Conservation (phyloP, 2,329 filamentous ascomycete genomes). For the Epichloe elymi region DNA sequence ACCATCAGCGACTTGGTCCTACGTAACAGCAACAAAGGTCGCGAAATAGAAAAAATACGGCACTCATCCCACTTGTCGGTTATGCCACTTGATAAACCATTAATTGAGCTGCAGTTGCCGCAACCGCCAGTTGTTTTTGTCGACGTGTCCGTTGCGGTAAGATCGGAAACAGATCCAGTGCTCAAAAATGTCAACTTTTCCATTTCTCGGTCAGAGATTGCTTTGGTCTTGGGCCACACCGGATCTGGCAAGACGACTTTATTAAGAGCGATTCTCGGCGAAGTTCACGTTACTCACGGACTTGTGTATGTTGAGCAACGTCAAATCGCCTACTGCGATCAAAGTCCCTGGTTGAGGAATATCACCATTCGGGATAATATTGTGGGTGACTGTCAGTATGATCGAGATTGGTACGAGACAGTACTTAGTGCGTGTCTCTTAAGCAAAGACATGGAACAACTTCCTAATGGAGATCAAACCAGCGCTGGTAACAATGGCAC, state of each 20-base stretch:
- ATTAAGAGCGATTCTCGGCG: constrained; percentile 5
- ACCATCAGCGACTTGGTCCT: constrained; percentile 27
- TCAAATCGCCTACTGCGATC: not conserved
- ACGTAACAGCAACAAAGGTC: constrained; percentile 11
- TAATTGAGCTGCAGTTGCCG: not conserved
- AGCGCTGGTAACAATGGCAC: constrained; percentile 22
- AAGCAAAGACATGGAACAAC: constrained; percentile 13
- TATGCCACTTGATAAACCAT: not conserved
- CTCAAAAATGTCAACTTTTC: constrained; percentile 3
- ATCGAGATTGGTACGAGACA: constrained; percentile 9
- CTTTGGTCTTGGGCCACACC: constrained; percentile 3
- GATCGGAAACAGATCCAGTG: constrained; percentile 21
- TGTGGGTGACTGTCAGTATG: constrained; percentile 7
- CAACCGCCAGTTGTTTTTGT: constrained; percentile 16
- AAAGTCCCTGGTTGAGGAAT: constrained; percentile 12
- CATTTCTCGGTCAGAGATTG: constrained; percentile 1
- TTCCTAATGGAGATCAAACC: constrained; percentile 17
- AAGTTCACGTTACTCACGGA: constrained; percentile 6
- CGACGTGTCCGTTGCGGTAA: constrained; percentile 25
- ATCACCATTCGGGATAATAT: constrained; percentile 13
- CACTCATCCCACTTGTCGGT: constrained; percentile 13
- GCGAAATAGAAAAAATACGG: not conserved
- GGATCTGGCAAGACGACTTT: constrained; percentile 16
- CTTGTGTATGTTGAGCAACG: constrained; percentile 2
- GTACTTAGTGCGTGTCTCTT: constrained; percentile 10